Percentiles rank a stretch among this genome's conserved stretches.
Evolutionary conservation across 2,329 filamentous ascomycete genomes (phyloP).

Genomic region (Graphium sp.): DNA sequence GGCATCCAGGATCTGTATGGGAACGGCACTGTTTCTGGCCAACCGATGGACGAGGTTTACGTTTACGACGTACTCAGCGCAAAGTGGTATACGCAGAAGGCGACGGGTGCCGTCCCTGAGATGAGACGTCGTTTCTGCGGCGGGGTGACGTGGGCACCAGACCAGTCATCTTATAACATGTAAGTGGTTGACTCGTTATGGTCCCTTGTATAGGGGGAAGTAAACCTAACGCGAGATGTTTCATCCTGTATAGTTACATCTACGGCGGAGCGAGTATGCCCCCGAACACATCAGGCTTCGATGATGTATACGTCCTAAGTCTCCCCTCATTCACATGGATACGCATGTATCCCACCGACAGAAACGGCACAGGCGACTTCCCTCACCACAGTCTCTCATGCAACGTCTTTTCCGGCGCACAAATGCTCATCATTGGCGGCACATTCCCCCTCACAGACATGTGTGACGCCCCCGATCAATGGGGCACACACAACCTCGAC

Average conservation of each 20-base stretch:
- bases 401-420: constrained; percentile 32
- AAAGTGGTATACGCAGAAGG: constrained; percentile 42
- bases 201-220: not conserved
- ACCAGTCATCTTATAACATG: constrained; percentile 49
- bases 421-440: constrained; percentile 49
- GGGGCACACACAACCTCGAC: constrained; percentile 39
- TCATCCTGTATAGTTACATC: constrained; percentile 27
- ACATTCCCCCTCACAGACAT: constrained; percentile 28
- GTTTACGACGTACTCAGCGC: constrained; percentile 43
- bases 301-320: constrained; percentile 45
- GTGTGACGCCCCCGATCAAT: constrained; percentile 35
- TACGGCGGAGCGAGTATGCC: constrained; percentile 39
- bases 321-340: constrained; percentile 50
- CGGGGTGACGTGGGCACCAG: constrained; percentile 39
- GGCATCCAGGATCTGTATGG: constrained; percentile 29
- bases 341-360: constrained; percentile 27
- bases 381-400: constrained; percentile 40
- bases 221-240: not conserved
- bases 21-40: constrained; percentile 27
- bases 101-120: constrained; percentile 32
- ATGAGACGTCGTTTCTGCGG: constrained; percentile 42
- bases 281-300: constrained; percentile 28
- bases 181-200: constrained; percentile 15
- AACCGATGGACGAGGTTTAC: constrained; percentile 32
- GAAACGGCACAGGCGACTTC: constrained; percentile 17